A percentile compares a stretch with the other conserved stretches of the same genome.
phyloP scores from a whole-genome alignment of 1,284 basidiomycete species.

The Ceratobasidium theobromae region DNA sequence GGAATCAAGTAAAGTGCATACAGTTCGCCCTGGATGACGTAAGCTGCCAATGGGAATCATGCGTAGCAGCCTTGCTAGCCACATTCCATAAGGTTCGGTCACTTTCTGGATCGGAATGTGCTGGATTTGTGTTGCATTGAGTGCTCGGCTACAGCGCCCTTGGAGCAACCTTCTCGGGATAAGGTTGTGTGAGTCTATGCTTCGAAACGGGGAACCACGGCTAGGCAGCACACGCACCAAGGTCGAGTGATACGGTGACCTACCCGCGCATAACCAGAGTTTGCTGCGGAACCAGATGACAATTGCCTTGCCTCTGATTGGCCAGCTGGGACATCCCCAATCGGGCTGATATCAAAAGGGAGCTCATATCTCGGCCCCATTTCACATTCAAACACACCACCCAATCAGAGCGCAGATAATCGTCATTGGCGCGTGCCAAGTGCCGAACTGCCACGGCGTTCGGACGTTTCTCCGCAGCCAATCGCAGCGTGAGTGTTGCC shows the following conservation, averaged over 20 bases:
- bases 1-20: no score
- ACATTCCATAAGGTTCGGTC: no score
- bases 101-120: no score
- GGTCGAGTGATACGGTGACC: not conserved
- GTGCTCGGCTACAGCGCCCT: no score
- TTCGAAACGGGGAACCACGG: no score
- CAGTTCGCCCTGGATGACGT: no score
- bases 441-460: not conserved
- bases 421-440: not conserved
- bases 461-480: constrained; percentile 10
- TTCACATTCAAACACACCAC: not conserved
- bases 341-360: not conserved
- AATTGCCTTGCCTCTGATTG: not conserved
- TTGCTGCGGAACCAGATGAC: not conserved
- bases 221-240: not conserved
- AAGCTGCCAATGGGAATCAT: no score
- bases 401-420: not conserved
- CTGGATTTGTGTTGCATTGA: no score
- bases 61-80: no score
- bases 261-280: not conserved
- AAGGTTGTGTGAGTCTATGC: no score
- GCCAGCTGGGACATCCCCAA: not conserved
- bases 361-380: not conserved
- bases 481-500: not conserved
- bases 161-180: no score